Evolutionary conservation across 768 basidiomycete genomes (phyloP).

Genomic region (Dentipellis sp.): DNA sequence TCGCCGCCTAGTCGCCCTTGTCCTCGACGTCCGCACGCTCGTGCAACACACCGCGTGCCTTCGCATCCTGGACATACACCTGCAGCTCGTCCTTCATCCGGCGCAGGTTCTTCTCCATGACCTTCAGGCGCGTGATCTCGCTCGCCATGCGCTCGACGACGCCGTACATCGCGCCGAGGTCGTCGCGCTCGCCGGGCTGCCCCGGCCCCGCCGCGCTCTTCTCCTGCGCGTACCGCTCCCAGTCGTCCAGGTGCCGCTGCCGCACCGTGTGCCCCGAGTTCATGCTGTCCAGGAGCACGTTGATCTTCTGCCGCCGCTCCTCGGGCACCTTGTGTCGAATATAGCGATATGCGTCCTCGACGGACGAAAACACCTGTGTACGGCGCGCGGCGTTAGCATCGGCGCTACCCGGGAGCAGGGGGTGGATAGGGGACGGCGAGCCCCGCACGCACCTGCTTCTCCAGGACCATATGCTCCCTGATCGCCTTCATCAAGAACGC

Average conservation of each 20-base stretch:
- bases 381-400: background rate
- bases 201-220: background rate
- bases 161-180: background rate
- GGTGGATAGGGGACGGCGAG: background rate
- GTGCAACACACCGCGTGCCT: background rate
- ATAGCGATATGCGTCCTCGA: background rate
- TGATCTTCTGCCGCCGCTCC: background rate
- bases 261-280: background rate
- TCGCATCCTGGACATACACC: background rate
- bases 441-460: background rate
- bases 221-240: background rate
- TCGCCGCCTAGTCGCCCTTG: background rate
- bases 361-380: background rate
- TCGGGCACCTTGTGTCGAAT: background rate
- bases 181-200: background rate
- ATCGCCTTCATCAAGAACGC: background rate
- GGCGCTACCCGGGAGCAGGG: background rate
- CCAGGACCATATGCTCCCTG: background rate
- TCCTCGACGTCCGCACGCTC: background rate
- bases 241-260: background rate
- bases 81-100: background rate
- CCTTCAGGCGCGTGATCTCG: background rate
- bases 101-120: slow-evolving; percentile 1
- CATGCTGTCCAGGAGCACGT: background rate
- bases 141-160: slow-evolving; percentile 1